A percentile compares a stretch with the other conserved stretches of the same genome.
phyloP scores from a whole-genome alignment of 495 filamentous ascomycete genomes.

The Podospora fimiseda region DNA sequence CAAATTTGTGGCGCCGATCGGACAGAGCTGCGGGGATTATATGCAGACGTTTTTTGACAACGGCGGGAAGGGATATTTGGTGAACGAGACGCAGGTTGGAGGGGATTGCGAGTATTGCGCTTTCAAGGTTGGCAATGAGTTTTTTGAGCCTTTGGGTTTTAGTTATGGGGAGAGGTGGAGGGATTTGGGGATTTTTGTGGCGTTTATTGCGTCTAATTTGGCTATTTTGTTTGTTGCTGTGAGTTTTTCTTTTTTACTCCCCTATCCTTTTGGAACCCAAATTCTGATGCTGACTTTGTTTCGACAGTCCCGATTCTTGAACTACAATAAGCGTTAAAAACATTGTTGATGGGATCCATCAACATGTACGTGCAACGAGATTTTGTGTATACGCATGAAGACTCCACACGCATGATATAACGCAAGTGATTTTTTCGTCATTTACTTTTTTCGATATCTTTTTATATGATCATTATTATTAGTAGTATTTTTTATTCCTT shows the following conservation, averaged over 20 bases:
- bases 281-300: background rate
- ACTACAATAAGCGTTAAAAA: too few species aligned
- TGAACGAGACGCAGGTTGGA: constrained; percentile 47
- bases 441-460: too few species aligned
- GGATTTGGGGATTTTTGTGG: constrained; percentile 69
- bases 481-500: too few species aligned
- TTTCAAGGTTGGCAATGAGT: constrained; percentile 70
- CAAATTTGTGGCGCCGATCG: constrained; percentile 52
- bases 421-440: too few species aligned
- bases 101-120: constrained; percentile 69
- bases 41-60: constrained; percentile 60
- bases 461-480: too few species aligned
- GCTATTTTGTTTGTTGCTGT: constrained; percentile 66
- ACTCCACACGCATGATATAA: too few species aligned
- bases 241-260: constrained; percentile 32
- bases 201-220: constrained; percentile 69
- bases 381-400: too few species aligned
- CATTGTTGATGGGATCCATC: too few species aligned
- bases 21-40: constrained; percentile 63
- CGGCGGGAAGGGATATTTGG: constrained; percentile 63
- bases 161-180: constrained; percentile 64
- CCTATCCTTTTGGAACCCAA: constrained; percentile 22
- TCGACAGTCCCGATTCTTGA: too few species aligned
- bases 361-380: too few species aligned
- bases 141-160: constrained; percentile 60